Evolutionary conservation across 768 basidiomycete genomes (phyloP), one percentile per base, ranked within the genome.

Genomic region (Psilocybe subaeruginosa): DNA sequence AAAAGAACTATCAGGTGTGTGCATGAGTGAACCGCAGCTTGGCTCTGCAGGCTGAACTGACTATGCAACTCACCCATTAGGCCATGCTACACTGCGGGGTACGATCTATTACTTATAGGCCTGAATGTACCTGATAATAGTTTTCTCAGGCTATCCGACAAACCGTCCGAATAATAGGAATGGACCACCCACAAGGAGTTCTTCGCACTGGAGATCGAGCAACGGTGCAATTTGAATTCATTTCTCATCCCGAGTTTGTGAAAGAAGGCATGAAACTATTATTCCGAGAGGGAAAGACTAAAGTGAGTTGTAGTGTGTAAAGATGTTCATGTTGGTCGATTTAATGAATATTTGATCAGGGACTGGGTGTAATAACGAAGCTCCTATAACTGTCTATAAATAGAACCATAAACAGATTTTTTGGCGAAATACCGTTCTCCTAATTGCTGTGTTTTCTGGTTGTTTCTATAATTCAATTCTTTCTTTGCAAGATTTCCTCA

Each of bases 271-370:
- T 93, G 89, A 94, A 95, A 75, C 80, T 97, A 23, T 76, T 99
- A 11, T 95, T 99, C 73, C 82, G 97, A 43, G 97, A 99, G 75
- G 97, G 96, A 3, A 95, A 94, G 79, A 97, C 95, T 0, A 98
- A 97, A 82, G 95, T 89, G 54, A 35, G 79, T 69, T 17, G 29
- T n/a, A 31, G 14, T 52, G 39, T 65, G 41, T 33, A 47, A 29
- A 45, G 17, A 9, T 55, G n/a, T 37, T 19, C 50, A 48, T 50
- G 41, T 53, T 59, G 48, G 29, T 57, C 49, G 48, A 8, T 61
- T 51, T 51, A 41, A 68, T 35, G 27, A 35, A 7, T 11, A 35
- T 7, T 11, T 35, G 6, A 11, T 7, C 54, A 93, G 91, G 91
- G 91, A 14, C 82, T 93, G 59, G 91, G 91, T 8, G 89, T 92